Base-by-base conservation (phyloP, 768 basidiomycete species). In the Ephemerocybe angulata region DNA sequence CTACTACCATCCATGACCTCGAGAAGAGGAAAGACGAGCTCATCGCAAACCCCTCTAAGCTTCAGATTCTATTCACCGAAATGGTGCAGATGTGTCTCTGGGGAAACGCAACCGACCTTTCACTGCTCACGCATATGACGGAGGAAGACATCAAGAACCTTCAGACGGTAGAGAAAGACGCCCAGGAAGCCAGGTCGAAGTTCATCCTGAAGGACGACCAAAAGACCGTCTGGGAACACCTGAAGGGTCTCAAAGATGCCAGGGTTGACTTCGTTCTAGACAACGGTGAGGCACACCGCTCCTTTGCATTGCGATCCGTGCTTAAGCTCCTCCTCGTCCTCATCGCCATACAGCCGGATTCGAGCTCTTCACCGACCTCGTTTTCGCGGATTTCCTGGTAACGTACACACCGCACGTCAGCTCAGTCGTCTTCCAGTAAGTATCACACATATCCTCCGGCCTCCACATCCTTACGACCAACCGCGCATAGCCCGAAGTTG, bases 101-200 rank as follows among this genome's bases (percentile, higher is more conserved):
- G 91, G 95, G 95, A 42, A 98, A 98, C 66, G 93, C 94, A 13
- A 97, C 94, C 24, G 96, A 99, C 68, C 77, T 98, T 3, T 95
- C 93, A 0, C 82, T 98, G 12, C 77, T 98, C 25, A 93, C 93
- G 1, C 88, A 93, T 61, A 71, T 97, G 52, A 85, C 89, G 1
- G 82, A 86, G 28, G 81, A 84, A 5, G 93, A 98, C 62, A 90
- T 98, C 17, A 82, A 87, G 51, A 71, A 85, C 59, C 76, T 98
- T 2, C 96, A 99, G 68, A 72, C 83, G 1, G 90, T 93, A 2
- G 91, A 88, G 4, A 82, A 80, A 51, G 86, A 88, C n/a, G 87
- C 89, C 0, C 91, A 91, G 62, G 79, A 79, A 13, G 87, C 84
- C 4, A 79, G 91, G n/a, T 75, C 82, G 35, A 76, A 86, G 42